Percentiles rank a stretch among this genome's conserved stretches.
These are phyloP conservation scores for Aspergillus panamensis DNA, from an alignment of 495 filamentous ascomycete genomes.

Conservation along the genomic window DNA sequence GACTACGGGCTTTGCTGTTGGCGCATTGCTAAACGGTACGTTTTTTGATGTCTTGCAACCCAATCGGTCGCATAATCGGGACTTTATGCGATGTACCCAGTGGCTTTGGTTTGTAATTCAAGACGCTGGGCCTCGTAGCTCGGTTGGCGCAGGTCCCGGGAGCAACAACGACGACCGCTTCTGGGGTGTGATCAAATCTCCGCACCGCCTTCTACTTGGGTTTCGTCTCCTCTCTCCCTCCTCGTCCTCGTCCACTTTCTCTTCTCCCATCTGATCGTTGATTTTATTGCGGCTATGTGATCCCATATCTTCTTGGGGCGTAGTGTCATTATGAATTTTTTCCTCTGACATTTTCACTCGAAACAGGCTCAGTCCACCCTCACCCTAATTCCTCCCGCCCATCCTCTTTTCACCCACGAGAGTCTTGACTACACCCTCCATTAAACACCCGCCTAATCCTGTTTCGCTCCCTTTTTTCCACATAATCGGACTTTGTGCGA, in stretches of 20 bases:
- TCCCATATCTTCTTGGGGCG: neutral
- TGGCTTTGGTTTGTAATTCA: neutral
- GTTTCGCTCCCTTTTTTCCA: slow-evolving; percentile 1
- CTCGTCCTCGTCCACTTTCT: slow-evolving; percentile 14
- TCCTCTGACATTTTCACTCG: slow-evolving; percentile 11
- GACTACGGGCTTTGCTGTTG: slow-evolving; percentile 33
- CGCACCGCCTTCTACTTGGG: slow-evolving; percentile 46
- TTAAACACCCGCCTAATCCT: slow-evolving; percentile 6
- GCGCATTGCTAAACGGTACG: slow-evolving; percentile 49
- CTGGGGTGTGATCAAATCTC: slow-evolving; percentile 47
- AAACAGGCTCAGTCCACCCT: slow-evolving; percentile 13
- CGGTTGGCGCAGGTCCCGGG: slow-evolving; percentile 27
- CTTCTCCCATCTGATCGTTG: slow-evolving; percentile 11
- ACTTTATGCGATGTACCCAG: neutral
- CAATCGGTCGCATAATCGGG: slow-evolving; percentile 3
- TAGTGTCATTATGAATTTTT: neutral
- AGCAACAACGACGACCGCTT: slow-evolving; percentile 28
- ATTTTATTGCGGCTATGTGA: slow-evolving; percentile 2
- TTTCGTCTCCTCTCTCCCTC: slow-evolving; percentile 24
- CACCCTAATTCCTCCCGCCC: slow-evolving; percentile 9
- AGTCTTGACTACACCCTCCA: slow-evolving; percentile 16
- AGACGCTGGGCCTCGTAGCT: slow-evolving; percentile 9
- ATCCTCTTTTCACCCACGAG: slow-evolving; percentile 22
- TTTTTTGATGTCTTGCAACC: slow-evolving; percentile 29
- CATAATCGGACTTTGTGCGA: neutral